Percentiles rank a stretch among this genome's conserved stretches.
Evolutionary conservation across 169 alveolate genomes (phyloP).

Genomic region (Perkinsus olseni): DNA sequence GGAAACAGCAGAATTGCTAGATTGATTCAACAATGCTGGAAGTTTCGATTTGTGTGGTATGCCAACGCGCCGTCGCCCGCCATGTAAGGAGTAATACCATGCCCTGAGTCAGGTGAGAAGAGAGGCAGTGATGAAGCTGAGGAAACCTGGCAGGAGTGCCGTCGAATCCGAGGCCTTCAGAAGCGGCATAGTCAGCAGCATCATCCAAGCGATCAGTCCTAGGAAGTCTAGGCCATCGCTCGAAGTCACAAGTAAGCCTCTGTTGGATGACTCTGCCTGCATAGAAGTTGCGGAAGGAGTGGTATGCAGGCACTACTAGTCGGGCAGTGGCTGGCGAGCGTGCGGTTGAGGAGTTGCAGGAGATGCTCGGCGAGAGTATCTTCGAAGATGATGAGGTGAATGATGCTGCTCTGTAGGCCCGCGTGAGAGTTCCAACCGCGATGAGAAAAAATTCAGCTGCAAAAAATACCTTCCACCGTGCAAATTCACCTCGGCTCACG

Average conservation of each 20-base stretch:
- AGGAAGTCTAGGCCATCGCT: not conserved
- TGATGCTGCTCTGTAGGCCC: not conserved
- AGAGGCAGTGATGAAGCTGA: not conserved
- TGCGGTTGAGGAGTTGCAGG: not conserved
- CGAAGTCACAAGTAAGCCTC: not conserved
- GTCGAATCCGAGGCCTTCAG: not conserved
- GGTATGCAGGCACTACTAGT: not conserved
- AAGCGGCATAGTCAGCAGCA: not conserved
- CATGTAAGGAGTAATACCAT: not conserved
- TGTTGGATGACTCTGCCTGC: not conserved
- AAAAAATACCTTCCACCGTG: no score
- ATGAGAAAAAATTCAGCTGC: no score
- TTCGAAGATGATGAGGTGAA: not conserved
- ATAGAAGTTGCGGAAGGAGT: not conserved
- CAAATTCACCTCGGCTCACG: no score
- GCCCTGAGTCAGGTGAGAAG: not conserved
- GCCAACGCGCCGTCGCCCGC: not conserved
- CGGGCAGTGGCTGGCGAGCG: not conserved
- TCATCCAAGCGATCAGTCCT: not conserved
- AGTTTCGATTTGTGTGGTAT: no score
- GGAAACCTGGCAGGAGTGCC: not conserved
- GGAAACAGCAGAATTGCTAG: no score
- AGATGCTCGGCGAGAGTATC: not conserved
- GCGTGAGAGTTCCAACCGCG: not conserved
- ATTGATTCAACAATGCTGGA: no score